phyloP scores from a whole-genome alignment of 2,329 filamentous ascomycete genomes.

The Epichloe scottii region DNA sequence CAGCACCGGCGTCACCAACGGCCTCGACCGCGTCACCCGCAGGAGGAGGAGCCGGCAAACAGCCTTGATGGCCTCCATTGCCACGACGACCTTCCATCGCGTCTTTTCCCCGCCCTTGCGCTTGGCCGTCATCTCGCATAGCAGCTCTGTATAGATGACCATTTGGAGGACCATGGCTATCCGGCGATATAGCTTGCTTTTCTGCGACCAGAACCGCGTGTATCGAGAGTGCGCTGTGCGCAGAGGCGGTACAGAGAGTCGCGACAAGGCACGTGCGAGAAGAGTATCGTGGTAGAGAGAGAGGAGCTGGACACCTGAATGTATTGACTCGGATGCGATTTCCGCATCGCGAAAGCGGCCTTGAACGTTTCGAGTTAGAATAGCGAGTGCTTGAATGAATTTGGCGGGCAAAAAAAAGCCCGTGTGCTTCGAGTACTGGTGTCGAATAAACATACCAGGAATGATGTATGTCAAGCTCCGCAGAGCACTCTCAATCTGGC shows the following conservation, averaged over 20 bases:
- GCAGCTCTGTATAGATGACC: slow-evolving; percentile 84
- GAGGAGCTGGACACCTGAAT: slow-evolving; percentile 79
- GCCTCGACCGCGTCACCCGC: slow-evolving; percentile 69
- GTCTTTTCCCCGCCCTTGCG: slow-evolving; percentile 65
- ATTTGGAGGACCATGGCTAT: slow-evolving; percentile 76
- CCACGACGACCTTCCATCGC: slow-evolving; percentile 76
- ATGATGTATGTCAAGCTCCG: slow-evolving; percentile 93
- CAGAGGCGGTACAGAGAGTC: slow-evolving; percentile 41
- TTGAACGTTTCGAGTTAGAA: slow-evolving; percentile 16
- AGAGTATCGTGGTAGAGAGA: slow-evolving; percentile 88
- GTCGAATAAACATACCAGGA: slow-evolving; percentile 42
- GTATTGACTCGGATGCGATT: slow-evolving; percentile 83
- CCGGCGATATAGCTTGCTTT: slow-evolving; percentile 60
- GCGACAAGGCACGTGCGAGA: slow-evolving; percentile 52
- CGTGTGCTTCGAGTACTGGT: too few relatives aligned
- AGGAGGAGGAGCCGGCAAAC: slow-evolving; percentile 70
- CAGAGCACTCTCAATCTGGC: slow-evolving; percentile 87
- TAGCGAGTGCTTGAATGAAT: neutral
- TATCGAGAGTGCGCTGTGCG: slow-evolving; percentile 50
- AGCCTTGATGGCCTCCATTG: slow-evolving; percentile 79
- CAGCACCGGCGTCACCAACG: slow-evolving; percentile 69
- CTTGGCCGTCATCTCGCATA: slow-evolving; percentile 97
- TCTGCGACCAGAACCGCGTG: slow-evolving; percentile 53
- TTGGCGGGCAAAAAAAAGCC: neutral
- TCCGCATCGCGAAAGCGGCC: slow-evolving; percentile 84